phyloP scores from a whole-genome alignment of 225 moss, liverwort and hornwort genomes.

The Anthoceros angustus region DNA sequence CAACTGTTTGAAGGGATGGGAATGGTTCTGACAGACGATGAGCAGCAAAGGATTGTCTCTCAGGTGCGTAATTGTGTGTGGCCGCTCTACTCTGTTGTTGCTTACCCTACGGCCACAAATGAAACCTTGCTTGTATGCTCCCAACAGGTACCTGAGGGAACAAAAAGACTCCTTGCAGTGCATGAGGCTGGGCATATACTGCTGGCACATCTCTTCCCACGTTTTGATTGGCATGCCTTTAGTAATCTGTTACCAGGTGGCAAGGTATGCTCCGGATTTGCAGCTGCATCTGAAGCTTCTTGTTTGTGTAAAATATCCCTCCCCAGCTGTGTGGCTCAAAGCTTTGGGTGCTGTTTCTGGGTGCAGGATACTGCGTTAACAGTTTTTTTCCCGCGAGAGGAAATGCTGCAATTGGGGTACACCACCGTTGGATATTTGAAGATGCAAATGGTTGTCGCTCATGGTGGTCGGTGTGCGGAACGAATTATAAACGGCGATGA shows the following conservation, averaged over 20 bases:
- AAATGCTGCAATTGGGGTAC: slow-evolving; percentile 74
- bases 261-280: slow-evolving; percentile 37
- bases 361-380: slow-evolving; percentile 68
- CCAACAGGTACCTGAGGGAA: slow-evolving; percentile 56
- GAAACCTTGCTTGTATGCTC: background rate
- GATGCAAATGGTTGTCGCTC: slow-evolving; percentile 99
- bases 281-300: background rate
- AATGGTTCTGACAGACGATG: slow-evolving; percentile 81
- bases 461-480: slow-evolving; percentile 94
- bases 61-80: slow-evolving; percentile 21
- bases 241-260: slow-evolving; percentile 95
- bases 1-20: slow-evolving; percentile 99
- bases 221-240: slow-evolving; percentile 95
- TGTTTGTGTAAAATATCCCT: background rate
- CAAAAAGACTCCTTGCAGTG: slow-evolving; percentile 56
- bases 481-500: slow-evolving; percentile 54
- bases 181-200: slow-evolving; percentile 97
- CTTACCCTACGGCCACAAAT: background rate
- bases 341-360: background rate
- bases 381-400: slow-evolving; percentile 86
- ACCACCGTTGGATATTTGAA: slow-evolving; percentile 85
- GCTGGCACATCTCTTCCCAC: slow-evolving; percentile 74
- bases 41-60: slow-evolving; percentile 56
- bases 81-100: background rate
- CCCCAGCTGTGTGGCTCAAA: background rate